These are phyloP conservation scores for Populus hybrid DNA, from an alignment of 441 rosid species.

Conservation along the genomic window DNA sequence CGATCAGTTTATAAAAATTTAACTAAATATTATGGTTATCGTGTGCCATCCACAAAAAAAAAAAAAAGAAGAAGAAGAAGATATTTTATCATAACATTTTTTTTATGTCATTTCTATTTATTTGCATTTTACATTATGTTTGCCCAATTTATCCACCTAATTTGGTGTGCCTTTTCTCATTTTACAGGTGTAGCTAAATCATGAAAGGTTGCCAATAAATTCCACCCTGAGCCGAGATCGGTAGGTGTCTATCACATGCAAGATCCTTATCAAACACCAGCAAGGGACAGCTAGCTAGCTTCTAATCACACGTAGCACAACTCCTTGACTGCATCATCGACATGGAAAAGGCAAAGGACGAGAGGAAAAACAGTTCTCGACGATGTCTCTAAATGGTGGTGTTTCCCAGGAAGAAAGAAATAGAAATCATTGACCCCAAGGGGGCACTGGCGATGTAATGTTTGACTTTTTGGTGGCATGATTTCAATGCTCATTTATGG, in stretches of 20 bases:
- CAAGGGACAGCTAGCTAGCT: neutral
- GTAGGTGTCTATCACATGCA: neutral
- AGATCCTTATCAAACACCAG: neutral
- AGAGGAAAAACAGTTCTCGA: neutral
- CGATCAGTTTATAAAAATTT: rapidly evolving
- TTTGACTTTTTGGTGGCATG: constrained; percentile 23
- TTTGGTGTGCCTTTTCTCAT: too few relatives aligned
- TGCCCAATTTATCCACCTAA: too few relatives aligned
- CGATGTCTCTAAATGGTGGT: constrained; percentile 22
- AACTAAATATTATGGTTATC: too few relatives aligned
- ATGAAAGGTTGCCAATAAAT: too few relatives aligned
- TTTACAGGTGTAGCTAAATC: too few relatives aligned
- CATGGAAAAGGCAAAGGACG: neutral
- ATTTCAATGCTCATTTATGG: constrained; percentile 19
- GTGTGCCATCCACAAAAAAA: too few relatives aligned
- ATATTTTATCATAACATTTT: rapidly evolving
- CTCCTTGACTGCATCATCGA: neutral
- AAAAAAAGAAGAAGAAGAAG: too few relatives aligned
- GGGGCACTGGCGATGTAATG: neutral
- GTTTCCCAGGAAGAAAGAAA: constrained; percentile 21
- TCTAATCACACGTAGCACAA: neutral
- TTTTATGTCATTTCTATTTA: too few relatives aligned
- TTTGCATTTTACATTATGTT: too few relatives aligned
- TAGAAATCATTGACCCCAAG: constrained; percentile 1
- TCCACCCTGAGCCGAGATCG: neutral